These are phyloP conservation scores for Elongisporangium undulatum DNA, from an alignment of 352 stramenopile genomes.

Conservation along the genomic window DNA sequence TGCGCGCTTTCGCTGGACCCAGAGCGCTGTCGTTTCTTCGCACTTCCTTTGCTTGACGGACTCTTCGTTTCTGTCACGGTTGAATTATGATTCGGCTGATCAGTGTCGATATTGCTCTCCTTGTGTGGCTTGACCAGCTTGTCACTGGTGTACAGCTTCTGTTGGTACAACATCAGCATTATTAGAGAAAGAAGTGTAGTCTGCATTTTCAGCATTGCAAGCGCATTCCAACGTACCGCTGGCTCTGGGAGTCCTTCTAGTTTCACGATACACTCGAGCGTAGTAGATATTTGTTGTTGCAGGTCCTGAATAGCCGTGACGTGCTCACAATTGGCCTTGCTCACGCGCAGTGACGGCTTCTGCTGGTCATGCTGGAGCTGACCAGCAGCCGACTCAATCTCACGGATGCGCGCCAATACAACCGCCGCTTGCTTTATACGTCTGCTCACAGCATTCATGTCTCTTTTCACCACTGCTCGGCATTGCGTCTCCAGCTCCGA, in stretches of 20 bases:
- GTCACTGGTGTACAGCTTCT: neutral
- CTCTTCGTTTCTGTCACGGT: neutral
- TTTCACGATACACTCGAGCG: neutral
- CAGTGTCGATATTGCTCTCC: neutral
- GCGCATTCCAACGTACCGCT: neutral
- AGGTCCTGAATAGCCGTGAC: neutral
- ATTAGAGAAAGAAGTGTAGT: too few species aligned
- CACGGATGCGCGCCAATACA: neutral
- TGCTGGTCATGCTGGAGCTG: neutral
- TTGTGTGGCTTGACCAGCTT: neutral
- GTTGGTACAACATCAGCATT: too few species aligned
- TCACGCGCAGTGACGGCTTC: neutral
- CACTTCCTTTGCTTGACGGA: neutral
- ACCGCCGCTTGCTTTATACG: neutral
- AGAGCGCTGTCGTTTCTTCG: neutral
- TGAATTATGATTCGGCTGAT: neutral
- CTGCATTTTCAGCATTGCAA: neutral
- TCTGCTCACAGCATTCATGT: constrained; percentile 1
- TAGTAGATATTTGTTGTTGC: neutral
- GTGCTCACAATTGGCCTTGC: neutral
- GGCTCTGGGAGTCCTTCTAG: neutral
- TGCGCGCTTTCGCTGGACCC: neutral
- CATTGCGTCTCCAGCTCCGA: constrained; percentile 19
- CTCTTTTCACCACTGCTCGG: constrained; percentile 8
- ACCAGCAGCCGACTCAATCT: neutral